Conservation (phyloP, 2,329 filamentous ascomycete species). For the Xylariaceae sp. region DNA sequence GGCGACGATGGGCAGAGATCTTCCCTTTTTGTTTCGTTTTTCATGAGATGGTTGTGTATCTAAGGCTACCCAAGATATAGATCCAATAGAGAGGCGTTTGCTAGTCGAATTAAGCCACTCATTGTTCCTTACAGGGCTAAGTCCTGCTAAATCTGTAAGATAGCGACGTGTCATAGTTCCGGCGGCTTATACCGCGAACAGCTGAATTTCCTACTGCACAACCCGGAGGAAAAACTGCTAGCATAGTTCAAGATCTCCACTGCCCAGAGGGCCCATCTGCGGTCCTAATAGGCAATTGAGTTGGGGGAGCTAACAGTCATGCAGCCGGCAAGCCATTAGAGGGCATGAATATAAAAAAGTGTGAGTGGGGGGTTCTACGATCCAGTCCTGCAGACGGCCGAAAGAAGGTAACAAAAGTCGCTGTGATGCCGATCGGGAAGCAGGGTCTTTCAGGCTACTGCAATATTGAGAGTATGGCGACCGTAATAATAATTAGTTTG, state of each 20-base stretch:
- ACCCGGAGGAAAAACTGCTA: too few relatives aligned
- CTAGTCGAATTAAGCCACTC: slow-evolving; percentile 6
- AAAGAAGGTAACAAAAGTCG: slow-evolving; percentile 21
- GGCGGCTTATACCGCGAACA: slow-evolving; percentile 14
- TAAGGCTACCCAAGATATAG: too few relatives aligned
- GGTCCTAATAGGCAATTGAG: too few relatives aligned
- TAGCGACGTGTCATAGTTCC: slow-evolving; percentile 8
- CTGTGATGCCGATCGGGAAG: slow-evolving; percentile 21
- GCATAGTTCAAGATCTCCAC: too few relatives aligned
- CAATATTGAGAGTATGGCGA: neutral
- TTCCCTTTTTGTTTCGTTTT: neutral
- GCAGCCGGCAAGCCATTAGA: slow-evolving; percentile 17
- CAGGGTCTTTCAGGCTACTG: slow-evolving; percentile 18
- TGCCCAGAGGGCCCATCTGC: too few relatives aligned
- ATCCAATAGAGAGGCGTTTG: neutral
- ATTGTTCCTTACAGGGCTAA: neutral
- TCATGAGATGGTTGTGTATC: neutral
- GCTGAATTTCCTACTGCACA: too few relatives aligned
- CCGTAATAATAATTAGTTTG: neutral
- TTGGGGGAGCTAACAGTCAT: too few relatives aligned
- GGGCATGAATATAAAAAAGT: too few relatives aligned
- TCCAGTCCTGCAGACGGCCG: slow-evolving; percentile 25
- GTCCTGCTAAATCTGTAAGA: neutral
- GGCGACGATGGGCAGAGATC: neutral
- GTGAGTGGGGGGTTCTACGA: slow-evolving; percentile 26